Evolutionary conservation across 495 filamentous ascomycete species (phyloP).

Genomic region (Penicillium manginii): DNA sequence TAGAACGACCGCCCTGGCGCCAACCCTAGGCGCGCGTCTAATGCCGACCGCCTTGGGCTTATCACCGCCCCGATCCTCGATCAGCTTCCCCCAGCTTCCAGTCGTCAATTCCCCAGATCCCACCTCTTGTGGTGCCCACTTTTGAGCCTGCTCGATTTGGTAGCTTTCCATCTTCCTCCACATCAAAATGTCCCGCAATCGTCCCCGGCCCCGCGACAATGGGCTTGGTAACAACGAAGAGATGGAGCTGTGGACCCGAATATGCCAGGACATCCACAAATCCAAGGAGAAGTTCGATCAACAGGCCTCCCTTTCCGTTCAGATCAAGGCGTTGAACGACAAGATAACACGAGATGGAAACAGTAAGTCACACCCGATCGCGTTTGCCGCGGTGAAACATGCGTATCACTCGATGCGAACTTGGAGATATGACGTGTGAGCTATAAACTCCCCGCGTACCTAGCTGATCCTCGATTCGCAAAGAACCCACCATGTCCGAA

Average conservation of each 20-base stretch:
- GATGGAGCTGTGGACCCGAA: constrained; percentile 65
- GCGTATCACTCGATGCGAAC: constrained; percentile 5
- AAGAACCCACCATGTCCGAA: constrained; percentile 42
- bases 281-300: constrained; percentile 67
- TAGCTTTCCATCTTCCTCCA: not conserved
- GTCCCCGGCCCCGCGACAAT: constrained; percentile 51
- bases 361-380: constrained; percentile 38
- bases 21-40: constrained; percentile 3
- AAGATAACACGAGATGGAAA: constrained; percentile 49
- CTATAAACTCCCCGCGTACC: not conserved
- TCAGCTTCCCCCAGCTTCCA: constrained; percentile 13
- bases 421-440: not conserved
- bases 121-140: constrained; percentile 1
- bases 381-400: constrained; percentile 1
- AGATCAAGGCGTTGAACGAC: constrained; percentile 58
- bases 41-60: constrained; percentile 8
- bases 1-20: constrained; percentile 19
- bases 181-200: constrained; percentile 48
- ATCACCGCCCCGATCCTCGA: constrained; percentile 9
- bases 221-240: constrained; percentile 62
- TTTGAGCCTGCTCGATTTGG: not conserved
- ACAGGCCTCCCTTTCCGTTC: constrained; percentile 48
- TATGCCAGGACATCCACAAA: constrained; percentile 58
- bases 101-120: constrained; percentile 3
- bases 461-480: constrained; percentile 19